Evolutionary conservation across 2,329 filamentous ascomycete species (phyloP).

Genomic region (Sporothrix euskadiensis): DNA sequence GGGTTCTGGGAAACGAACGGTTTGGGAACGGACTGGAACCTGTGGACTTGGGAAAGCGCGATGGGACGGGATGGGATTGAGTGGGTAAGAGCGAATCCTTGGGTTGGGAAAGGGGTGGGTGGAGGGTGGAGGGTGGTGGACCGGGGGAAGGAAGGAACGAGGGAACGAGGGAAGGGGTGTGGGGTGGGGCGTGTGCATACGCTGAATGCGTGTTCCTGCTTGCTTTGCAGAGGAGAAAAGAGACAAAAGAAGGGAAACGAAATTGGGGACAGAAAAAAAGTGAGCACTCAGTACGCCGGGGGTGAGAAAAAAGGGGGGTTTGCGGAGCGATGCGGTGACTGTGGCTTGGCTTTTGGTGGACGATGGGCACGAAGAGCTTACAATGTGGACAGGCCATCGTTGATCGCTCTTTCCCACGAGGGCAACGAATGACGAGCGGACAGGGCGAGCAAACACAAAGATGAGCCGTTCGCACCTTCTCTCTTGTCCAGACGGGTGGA

Average conservation of each 20-base stretch:
- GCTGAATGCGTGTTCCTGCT: conserved; percentile 20
- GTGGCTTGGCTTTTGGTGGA: conserved; percentile 18
- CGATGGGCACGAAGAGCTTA: background rate
- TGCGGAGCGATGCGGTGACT: conserved; percentile 31
- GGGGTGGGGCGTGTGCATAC: conserved; percentile 27
- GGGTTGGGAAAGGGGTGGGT: conserved; percentile 28
- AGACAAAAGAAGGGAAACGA: background rate
- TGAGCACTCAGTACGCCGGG: background rate
- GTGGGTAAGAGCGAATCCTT: conserved; percentile 29
- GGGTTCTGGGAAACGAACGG: background rate
- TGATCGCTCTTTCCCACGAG: background rate
- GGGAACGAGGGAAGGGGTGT: background rate
- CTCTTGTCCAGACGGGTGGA: background rate
- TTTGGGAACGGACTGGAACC: conserved; percentile 21
- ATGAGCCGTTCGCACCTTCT: background rate
- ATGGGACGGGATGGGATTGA: conserved; percentile 27
- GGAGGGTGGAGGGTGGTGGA: conserved; percentile 17
- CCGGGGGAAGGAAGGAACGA: conserved; percentile 15
- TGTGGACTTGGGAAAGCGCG: conserved; percentile 20
- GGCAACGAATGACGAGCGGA: background rate
- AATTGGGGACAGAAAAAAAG: background rate
- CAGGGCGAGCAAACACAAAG: background rate
- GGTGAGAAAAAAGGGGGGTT: conserved; percentile 7
- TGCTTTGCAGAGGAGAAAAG: background rate
- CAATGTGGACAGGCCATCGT: background rate